These are phyloP conservation scores for Maudiozyma humilis DNA, from an alignment of 1,139 yeast species.

Conservation along the genomic window DNA sequence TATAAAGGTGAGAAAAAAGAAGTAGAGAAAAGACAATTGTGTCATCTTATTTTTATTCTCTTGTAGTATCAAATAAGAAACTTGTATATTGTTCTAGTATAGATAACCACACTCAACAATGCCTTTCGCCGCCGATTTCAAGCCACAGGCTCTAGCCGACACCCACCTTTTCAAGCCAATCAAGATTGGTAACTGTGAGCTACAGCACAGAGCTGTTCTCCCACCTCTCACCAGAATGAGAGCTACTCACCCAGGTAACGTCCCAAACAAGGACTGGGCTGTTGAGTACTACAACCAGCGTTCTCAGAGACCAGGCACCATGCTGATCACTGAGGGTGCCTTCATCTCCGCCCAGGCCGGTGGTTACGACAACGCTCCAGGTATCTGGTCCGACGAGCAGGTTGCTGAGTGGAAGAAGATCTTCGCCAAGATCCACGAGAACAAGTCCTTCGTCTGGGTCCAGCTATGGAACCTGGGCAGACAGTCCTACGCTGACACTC, in stretches of 20 bases:
- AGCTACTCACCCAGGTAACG: conserved; percentile 27
- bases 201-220: conserved; percentile 37
- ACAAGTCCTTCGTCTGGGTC: conserved; percentile 42
- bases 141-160: conserved; percentile 24
- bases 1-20: not conserved
- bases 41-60: no score
- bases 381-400: conserved; percentile 12
- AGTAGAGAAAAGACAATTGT: not conserved
- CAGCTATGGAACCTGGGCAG: conserved; percentile 60
- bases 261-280: conserved; percentile 24
- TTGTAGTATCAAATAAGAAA: not conserved
- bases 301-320: conserved; percentile 30
- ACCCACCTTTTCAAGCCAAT: conserved; percentile 41
- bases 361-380: conserved; percentile 14
- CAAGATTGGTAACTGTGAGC: conserved; percentile 37
- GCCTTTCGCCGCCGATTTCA: conserved; percentile 13
- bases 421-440: conserved; percentile 42
- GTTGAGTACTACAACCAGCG: conserved; percentile 31
- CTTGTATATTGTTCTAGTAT: no score
- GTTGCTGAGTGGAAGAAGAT: conserved; percentile 43
- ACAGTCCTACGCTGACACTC: conserved; percentile 35
- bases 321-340: conserved; percentile 33
- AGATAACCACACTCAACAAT: no score
- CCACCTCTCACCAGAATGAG: conserved; percentile 48
- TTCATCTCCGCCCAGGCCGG: conserved; percentile 22